These are phyloP conservation scores for Beauveria australis DNA, from an alignment of 2,329 filamentous ascomycete genomes.

Conservation along the genomic window DNA sequence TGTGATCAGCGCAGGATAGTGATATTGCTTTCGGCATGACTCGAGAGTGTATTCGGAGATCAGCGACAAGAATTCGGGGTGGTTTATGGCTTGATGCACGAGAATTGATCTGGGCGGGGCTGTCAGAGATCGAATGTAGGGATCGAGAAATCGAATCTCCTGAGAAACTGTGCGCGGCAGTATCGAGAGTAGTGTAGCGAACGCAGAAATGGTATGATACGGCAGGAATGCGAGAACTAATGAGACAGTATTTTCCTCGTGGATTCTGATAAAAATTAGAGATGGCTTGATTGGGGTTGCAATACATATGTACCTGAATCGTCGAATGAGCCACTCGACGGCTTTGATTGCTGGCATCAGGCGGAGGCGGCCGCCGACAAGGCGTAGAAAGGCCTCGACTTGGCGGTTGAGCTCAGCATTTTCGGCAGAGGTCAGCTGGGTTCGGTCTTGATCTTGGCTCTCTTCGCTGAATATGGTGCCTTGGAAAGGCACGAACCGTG, in stretches of 20 bases:
- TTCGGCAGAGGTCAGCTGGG: slow-evolving; percentile 71
- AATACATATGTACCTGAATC: slow-evolving; percentile 61
- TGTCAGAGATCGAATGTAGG: slow-evolving; percentile 72
- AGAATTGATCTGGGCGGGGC: slow-evolving; percentile 72
- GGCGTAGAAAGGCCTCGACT: slow-evolving; percentile 72
- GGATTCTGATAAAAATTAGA: slow-evolving; percentile 51
- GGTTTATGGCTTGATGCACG: slow-evolving; percentile 75
- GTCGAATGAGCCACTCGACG: slow-evolving; percentile 86
- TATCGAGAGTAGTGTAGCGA: slow-evolving; percentile 79
- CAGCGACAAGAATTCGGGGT: slow-evolving; percentile 63
- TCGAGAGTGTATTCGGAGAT: slow-evolving; percentile 74
- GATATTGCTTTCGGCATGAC: slow-evolving; percentile 61
- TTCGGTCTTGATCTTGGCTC: slow-evolving; percentile 81
- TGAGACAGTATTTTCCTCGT: slow-evolving; percentile 77
- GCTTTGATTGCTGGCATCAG: slow-evolving; percentile 84
- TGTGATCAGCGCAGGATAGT: slow-evolving; percentile 69
- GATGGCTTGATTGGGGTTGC: not conserved
- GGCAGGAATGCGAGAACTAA: slow-evolving; percentile 83
- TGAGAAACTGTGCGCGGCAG: slow-evolving; percentile 66
- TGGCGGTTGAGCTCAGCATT: slow-evolving; percentile 74
- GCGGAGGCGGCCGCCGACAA: slow-evolving; percentile 68
- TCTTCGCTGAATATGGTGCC: slow-evolving; percentile 85
- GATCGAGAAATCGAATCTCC: slow-evolving; percentile 75
- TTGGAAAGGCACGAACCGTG: slow-evolving; percentile 66
- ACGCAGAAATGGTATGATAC: slow-evolving; percentile 80